These are phyloP conservation scores for Wickerhamiella slavikovae DNA, from an alignment of 805 yeast species.

Conservation along the genomic window DNA sequence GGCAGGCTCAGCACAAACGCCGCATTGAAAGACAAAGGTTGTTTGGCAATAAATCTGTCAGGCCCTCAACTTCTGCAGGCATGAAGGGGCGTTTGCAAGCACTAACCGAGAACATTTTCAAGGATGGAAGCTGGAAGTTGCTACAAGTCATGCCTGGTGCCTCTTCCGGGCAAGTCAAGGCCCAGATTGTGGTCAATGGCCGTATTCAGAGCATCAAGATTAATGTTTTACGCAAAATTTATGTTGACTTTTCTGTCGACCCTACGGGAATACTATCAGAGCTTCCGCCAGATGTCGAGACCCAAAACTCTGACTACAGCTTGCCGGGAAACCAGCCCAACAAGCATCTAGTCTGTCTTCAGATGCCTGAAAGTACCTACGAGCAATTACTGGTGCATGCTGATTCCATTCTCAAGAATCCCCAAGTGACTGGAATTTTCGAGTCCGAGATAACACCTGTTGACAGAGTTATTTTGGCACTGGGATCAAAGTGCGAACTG, in stretches of 20 bases:
- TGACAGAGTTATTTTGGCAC: slow-evolving; percentile 57
- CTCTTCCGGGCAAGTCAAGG: slow-evolving; percentile 48
- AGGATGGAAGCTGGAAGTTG: slow-evolving; percentile 62
- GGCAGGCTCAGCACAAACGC: slow-evolving; percentile 61
- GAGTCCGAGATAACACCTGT: slow-evolving; percentile 49
- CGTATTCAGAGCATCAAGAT: slow-evolving; percentile 55
- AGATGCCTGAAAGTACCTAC: slow-evolving; percentile 46
- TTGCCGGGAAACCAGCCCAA: slow-evolving; percentile 47
- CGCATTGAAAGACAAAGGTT: slow-evolving; percentile 51
- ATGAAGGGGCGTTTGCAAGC: slow-evolving; percentile 52
- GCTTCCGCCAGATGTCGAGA: slow-evolving; percentile 11
- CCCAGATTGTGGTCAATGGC: slow-evolving; percentile 43
- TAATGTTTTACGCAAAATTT: slow-evolving; percentile 55
- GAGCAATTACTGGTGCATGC: slow-evolving; percentile 34
- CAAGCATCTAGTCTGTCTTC: slow-evolving; percentile 34
- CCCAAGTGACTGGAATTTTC: slow-evolving; percentile 45
- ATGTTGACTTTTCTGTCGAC: slow-evolving; percentile 34
- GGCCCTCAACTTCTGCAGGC: slow-evolving; percentile 19
- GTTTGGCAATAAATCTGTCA: slow-evolving; percentile 47
- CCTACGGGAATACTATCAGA: slow-evolving; percentile 3
- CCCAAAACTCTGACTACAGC: slow-evolving; percentile 36
- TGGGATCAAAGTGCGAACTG: slow-evolving; percentile 56
- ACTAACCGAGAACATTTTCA: slow-evolving; percentile 53
- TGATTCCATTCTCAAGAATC: slow-evolving; percentile 42
- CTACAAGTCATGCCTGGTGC: slow-evolving; percentile 39